Conservation (phyloP, 2,329 filamentous ascomycete species). For the Orbilia blumenaviensis region DNA sequence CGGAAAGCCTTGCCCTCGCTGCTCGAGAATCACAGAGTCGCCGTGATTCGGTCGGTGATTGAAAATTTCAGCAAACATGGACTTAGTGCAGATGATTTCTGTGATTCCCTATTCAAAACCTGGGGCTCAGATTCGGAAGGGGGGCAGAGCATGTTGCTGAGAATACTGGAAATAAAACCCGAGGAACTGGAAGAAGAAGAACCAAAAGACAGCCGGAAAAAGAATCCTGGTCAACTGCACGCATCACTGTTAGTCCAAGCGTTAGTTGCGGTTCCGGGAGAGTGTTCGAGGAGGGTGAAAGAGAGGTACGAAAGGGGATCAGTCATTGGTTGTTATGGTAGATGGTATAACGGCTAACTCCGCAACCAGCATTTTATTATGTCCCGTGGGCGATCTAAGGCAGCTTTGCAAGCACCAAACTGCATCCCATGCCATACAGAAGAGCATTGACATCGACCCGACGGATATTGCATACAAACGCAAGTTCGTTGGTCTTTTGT, state of each 20-base stretch:
- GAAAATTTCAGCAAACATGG: constrained; percentile 79
- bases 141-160: constrained; percentile 66
- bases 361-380: constrained; percentile 74
- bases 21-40: constrained; percentile 77
- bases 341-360: constrained; percentile 61
- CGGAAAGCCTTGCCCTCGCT: constrained; percentile 76
- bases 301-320: constrained; percentile 59
- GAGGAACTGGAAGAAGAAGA: constrained; percentile 65
- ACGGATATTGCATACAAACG: constrained; percentile 65
- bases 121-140: constrained; percentile 64
- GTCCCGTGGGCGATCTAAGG: constrained; percentile 68
- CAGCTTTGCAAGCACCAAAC: constrained; percentile 72
- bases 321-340: constrained; percentile 66
- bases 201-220: constrained; percentile 63
- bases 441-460: constrained; percentile 68
- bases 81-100: constrained; percentile 64
- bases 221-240: constrained; percentile 71
- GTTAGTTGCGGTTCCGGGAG: constrained; percentile 77
- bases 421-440: constrained; percentile 72
- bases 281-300: constrained; percentile 48
- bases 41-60: constrained; percentile 81
- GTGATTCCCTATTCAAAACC: constrained; percentile 67
- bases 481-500: constrained; percentile 72
- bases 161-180: constrained; percentile 70
- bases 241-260: constrained; percentile 82